Evolutionary conservation across 257 asterid genomes (phyloP).

Genomic region (Verbena officinalis): DNA sequence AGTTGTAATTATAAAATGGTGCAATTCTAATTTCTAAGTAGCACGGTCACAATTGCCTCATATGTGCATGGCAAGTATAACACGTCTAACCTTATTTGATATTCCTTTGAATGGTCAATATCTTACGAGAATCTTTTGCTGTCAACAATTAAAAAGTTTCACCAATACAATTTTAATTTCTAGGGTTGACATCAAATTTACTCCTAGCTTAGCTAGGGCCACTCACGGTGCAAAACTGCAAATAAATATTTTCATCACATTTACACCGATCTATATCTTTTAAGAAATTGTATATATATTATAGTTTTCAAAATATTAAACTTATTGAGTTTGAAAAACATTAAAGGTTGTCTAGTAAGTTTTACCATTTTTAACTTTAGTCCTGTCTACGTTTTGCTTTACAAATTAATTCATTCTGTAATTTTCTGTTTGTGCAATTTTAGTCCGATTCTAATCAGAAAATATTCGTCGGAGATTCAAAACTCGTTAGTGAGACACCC

Average conservation of each 20-base stretch:
- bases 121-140: conserved; percentile 75
- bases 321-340: too few species aligned
- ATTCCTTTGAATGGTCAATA: conserved; percentile 75
- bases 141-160: conserved; percentile 35
- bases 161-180: conserved; percentile 49
- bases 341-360: too few species aligned
- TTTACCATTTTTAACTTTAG: too few species aligned
- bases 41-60: conserved; percentile 44
- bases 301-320: too few species aligned
- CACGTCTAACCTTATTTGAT: conserved; percentile 54
- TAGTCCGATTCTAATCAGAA: too few species aligned
- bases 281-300: too few species aligned
- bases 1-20: background rate
- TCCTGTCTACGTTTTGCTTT: too few species aligned
- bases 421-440: too few species aligned
- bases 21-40: conserved; percentile 15
- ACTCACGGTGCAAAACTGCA: conserved; percentile 21
- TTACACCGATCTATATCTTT: too few species aligned
- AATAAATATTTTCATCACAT: background rate
- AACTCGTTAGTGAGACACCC: too few species aligned
- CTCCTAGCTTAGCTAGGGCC: conserved; percentile 30
- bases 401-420: too few species aligned
- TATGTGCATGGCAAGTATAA: conserved; percentile 64
- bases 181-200: conserved; percentile 46
- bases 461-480: too few species aligned